Evolutionary conservation across 2,329 filamentous ascomycete genomes (phyloP), one percentile per base, ranked within the genome.

Genomic region (Ophiostoma populinum): DNA sequence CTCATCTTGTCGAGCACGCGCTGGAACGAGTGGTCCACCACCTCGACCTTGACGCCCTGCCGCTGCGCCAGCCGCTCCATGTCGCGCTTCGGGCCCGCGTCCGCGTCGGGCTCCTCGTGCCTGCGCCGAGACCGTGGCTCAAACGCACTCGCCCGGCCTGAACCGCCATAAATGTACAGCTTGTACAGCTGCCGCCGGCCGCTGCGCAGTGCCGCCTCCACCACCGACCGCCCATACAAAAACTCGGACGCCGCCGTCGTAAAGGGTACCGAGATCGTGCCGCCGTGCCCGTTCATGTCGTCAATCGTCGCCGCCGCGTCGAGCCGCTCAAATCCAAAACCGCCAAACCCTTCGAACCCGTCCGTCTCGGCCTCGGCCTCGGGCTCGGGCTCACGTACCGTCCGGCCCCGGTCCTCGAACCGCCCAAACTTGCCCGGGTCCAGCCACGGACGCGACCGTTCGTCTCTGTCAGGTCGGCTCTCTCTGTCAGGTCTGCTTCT

Each of bases 181-280:
- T 75, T 80, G 59, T 94, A 92, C 3, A 92, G 56, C 47, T 80
- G 74, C 38, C 90, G 74, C 22, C 72, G 65, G 9, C 62, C 62
- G 31, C 57, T 51, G 44, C 66, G 72, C 15, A 98, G 59, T 0
- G 85, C 35, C 15, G 86, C 80, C 42, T 79, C 66, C 16, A 95
- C 82, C 2, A 81, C 74, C 2, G 79, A 80, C 29, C 69, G 70
- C 6, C 90, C 90, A 50, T 92, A 95, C 2, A 98, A 62, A 46
- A 94, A 95, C 42, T 93, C 79, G 0, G 86, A 93, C 5, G 82
- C 81, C 0, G 87, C 79, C 1, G 83, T 92, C 0, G 81, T 83
- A 50, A 87, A 72, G 32, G 55, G 55, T 38, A 50, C 43, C 32
- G 47, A 52, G 19, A 49, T 40, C 37, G 41, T 17, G 22, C 29